Evolutionary conservation across 345 rosid genomes (phyloP).

Genomic region (Euphorbia peplus): DNA sequence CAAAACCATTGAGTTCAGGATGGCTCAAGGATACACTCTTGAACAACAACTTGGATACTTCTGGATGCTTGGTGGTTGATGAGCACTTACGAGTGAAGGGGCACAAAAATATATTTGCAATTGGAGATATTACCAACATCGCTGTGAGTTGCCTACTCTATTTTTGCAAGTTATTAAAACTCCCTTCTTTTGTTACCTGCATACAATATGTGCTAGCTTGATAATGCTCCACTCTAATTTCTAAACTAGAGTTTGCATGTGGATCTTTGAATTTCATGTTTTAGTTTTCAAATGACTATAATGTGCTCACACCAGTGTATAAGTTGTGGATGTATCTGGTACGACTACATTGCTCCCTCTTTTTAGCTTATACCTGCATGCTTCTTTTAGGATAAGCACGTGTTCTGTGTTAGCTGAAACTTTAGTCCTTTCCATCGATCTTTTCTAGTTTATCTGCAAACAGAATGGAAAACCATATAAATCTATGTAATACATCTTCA

Average conservation of each 20-base stretch:
- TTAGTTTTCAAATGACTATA: not conserved
- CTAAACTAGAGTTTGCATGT: not conserved
- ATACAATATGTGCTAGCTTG: too few species aligned
- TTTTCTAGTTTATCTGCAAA: not conserved
- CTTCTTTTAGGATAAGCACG: not conserved
- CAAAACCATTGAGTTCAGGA: slow-evolving; percentile 55
- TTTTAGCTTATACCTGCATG: not conserved
- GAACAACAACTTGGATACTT: slow-evolving; percentile 49
- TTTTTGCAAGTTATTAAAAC: not conserved
- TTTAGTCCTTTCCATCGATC: not conserved
- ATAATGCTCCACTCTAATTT: not conserved
- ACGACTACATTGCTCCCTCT: not conserved
- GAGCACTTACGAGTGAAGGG: slow-evolving; percentile 56
- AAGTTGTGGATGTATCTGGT: not conserved
- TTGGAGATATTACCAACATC: slow-evolving; percentile 75
- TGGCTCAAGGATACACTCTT: slow-evolving; percentile 64
- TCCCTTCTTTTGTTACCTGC: not conserved
- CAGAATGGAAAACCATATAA: not conserved
- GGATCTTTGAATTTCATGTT: too few species aligned
- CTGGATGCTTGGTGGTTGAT: slow-evolving; percentile 74
- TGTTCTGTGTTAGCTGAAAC: not conserved
- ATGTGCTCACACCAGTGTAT: not conserved
- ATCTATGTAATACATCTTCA: not conserved
- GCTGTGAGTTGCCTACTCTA: slow-evolving; percentile 40
- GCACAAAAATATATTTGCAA: slow-evolving; percentile 51